A percentile compares a stretch with the other conserved stretches of the same genome.
Evolutionary conservation across 129 eudicot genomes (phyloP).

Genomic region (Chrysanthemum makinoi): DNA sequence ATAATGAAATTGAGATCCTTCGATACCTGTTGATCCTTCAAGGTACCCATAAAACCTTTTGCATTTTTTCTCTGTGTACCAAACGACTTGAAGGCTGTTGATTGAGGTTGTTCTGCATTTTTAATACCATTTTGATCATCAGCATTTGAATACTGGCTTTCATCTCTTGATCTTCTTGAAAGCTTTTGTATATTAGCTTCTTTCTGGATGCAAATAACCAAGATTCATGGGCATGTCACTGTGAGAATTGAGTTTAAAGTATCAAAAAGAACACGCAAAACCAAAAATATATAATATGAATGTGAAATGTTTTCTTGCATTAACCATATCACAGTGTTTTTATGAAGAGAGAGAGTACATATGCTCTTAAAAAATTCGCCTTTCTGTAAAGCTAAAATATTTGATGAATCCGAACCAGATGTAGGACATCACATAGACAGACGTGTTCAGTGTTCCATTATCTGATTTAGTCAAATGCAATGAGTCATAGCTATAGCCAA

Average conservation of each 20-base stretch:
- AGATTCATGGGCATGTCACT: conserved; percentile 12
- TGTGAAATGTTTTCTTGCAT: neutral
- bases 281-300: neutral
- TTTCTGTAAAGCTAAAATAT: neutral
- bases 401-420: conserved; percentile 1
- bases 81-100: conserved; percentile 50
- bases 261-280: conserved; percentile 19
- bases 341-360: neutral
- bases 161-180: conserved; percentile 51
- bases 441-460: neutral
- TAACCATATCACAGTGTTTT: conserved; percentile 5
- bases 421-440: conserved; percentile 8
- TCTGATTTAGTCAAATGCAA: neutral
- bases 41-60: conserved; percentile 50
- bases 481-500: conserved; percentile 15
- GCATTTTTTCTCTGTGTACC: conserved; percentile 58
- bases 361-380: neutral
- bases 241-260: neutral
- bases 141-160: conserved; percentile 36
- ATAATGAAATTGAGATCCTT: neutral
- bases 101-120: conserved; percentile 49
- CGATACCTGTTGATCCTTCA: conserved; percentile 78
- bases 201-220: conserved; percentile 37
- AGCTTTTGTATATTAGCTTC: conserved; percentile 49
- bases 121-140: conserved; percentile 37